Base-by-base conservation (phyloP, 1,139 yeast species). In the Candida anutae region DNA sequence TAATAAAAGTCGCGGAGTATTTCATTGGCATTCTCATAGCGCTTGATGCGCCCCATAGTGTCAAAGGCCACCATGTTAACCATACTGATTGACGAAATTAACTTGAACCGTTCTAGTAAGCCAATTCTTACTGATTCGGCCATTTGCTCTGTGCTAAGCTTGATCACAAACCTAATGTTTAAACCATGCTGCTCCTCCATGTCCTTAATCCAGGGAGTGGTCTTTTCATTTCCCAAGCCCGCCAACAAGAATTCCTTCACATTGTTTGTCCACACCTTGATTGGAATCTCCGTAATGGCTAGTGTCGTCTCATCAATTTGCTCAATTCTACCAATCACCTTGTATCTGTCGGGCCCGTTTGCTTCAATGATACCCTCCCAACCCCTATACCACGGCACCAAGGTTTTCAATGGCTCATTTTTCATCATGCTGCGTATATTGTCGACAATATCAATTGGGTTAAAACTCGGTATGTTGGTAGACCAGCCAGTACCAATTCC, bases 401-500 rank as follows among this genome's bases (percentile, higher is more conserved):
- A 77, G 25, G 81, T 84, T 24, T 60, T 66, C 52, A 77, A 53
- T 23, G 75, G 81, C 42, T 84, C 82, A 8, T 77, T 83, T 17
- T 67, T 64, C 88, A 93, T 78, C 43, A 90, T 50, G 24, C 72
- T 71, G 33, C 74, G 71, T 21, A 93, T 60, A 44, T 93, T 90
- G 3, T 56, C 62, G 16, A 85, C 87, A 36, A 93, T 65, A 49
- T 90, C 98, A 15, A 54, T 48, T 0, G 99, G 99, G 49, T 90
- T 87, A 55, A 73, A 90, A 24, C 83, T 76, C 2, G 98, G 99
- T 38, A 93, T 81, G 37, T 74, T 77, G 1, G 98, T 87, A 36
- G 95, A 84, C 97, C 98, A 93, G 43, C 98, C 99, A 28, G 98
- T 88, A 40, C 99, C 99, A 53, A 93, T 93, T 59, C 99, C 99